These are phyloP conservation scores for Mytilinidion resinicola DNA, from an alignment of 495 filamentous ascomycete genomes.

Conservation along the genomic window DNA sequence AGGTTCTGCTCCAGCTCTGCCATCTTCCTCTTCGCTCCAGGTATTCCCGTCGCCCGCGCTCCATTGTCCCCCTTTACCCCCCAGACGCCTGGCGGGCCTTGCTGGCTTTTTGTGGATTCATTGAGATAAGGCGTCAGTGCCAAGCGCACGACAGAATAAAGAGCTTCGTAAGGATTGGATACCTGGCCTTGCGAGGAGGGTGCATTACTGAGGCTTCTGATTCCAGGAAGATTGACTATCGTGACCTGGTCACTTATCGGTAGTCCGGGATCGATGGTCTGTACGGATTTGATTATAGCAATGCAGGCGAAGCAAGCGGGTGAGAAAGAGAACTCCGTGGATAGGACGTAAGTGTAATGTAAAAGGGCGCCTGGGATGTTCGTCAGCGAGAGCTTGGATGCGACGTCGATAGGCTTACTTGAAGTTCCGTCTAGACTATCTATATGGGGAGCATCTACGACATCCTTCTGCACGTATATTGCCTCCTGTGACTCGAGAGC, in stretches of 20 bases:
- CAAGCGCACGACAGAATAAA: constrained; percentile 81
- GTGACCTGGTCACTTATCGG: constrained; percentile 81
- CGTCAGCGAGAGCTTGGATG: constrained; percentile 19
- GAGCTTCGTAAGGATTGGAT: constrained; percentile 79
- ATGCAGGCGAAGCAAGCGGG: constrained; percentile 75
- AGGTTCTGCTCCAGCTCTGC: constrained; percentile 88
- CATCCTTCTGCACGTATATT: constrained; percentile 84
- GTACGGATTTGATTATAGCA: constrained; percentile 81
- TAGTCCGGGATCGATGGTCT: constrained; percentile 71
- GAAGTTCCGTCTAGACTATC: constrained; percentile 47
- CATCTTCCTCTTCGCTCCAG: constrained; percentile 92
- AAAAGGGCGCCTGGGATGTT: constrained; percentile 31
- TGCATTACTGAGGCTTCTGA: constrained; percentile 56
- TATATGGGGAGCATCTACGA: constrained; percentile 36
- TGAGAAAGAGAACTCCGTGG: constrained; percentile 72
- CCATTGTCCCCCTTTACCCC: constrained; percentile 66
- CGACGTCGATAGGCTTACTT: constrained; percentile 33
- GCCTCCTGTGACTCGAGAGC: constrained; percentile 79
- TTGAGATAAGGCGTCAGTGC: constrained; percentile 92
- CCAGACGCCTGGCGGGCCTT: constrained; percentile 56
- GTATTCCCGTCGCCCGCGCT: constrained; percentile 76
- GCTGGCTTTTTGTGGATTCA: constrained; percentile 80
- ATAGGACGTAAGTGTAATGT: constrained; percentile 67
- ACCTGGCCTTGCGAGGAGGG: constrained; percentile 60
- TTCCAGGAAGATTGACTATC: constrained; percentile 83